Conservation (phyloP, 148 eudicot species). For the Tetragonia tetragonoides region DNA sequence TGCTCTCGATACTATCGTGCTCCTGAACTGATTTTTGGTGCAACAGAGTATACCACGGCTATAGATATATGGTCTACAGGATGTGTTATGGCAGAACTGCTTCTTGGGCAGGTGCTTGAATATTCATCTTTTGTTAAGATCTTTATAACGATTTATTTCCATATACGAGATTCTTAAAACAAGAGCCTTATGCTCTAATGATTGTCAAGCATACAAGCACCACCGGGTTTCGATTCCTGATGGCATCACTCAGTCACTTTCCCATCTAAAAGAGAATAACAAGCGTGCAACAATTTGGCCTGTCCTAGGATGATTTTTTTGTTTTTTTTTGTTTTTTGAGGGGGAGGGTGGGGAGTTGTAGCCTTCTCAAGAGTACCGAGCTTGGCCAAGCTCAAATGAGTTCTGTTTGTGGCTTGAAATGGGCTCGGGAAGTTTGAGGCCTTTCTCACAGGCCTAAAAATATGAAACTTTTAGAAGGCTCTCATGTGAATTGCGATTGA, state of each 20-base stretch:
- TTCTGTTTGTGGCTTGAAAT: too few relatives aligned
- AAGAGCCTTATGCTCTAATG: too few relatives aligned
- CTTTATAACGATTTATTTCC: background rate
- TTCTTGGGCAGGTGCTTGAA: constrained; percentile 74
- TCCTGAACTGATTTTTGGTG: constrained; percentile 97
- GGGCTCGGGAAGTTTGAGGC: too few relatives aligned
- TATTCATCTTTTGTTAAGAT: background rate
- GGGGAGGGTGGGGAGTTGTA: too few relatives aligned
- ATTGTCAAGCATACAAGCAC: too few relatives aligned
- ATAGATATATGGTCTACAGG: constrained; percentile 98
- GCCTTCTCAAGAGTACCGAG: too few relatives aligned
- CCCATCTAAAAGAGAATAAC: too few relatives aligned
- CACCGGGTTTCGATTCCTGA: background rate
- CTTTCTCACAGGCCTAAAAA: too few relatives aligned
- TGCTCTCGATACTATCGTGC: constrained; percentile 97
- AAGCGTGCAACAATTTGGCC: too few relatives aligned
- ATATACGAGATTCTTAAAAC: background rate
- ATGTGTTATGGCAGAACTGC: constrained; percentile 97
- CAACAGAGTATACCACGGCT: constrained; percentile 93
- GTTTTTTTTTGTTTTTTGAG: too few relatives aligned
- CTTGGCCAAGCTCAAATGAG: too few relatives aligned
- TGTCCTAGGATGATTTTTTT: too few relatives aligned
- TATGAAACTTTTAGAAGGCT: background rate
- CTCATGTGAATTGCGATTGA: background rate
- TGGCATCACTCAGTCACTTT: background rate